Conservation (phyloP, 2,329 filamentous ascomycete species). For the Lachnum nothofagi region DNA sequence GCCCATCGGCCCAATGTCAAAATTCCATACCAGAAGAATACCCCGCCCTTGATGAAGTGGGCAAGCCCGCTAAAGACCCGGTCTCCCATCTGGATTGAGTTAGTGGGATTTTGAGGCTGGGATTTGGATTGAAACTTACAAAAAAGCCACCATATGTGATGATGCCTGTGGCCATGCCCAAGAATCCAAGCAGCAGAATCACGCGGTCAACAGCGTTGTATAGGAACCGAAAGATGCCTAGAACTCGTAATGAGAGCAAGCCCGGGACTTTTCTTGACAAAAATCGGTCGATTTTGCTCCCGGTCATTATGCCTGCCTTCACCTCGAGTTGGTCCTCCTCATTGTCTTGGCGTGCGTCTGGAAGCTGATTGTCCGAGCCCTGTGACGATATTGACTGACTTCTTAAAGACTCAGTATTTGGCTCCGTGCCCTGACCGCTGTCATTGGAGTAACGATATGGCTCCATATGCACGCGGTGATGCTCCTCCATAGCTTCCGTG, state of each 20-base stretch:
- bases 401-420: slow-evolving; percentile 60
- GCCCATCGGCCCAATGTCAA: slow-evolving; percentile 85
- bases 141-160: slow-evolving; percentile 79
- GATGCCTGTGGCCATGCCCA: slow-evolving; percentile 65
- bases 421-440: slow-evolving; percentile 68
- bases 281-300: slow-evolving; percentile 44
- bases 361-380: slow-evolving; percentile 37
- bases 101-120: background rate
- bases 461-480: slow-evolving; percentile 41
- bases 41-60: slow-evolving; percentile 88
- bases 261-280: slow-evolving; percentile 50
- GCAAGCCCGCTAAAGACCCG: slow-evolving; percentile 76
- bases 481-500: slow-evolving; percentile 48
- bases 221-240: slow-evolving; percentile 52
- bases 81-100: slow-evolving; percentile 52
- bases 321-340: slow-evolving; percentile 47
- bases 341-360: slow-evolving; percentile 3
- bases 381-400: slow-evolving; percentile 60
- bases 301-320: slow-evolving; percentile 38
- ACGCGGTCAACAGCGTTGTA: slow-evolving; percentile 70
- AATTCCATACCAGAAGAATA: slow-evolving; percentile 91
- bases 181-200: slow-evolving; percentile 72
- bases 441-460: slow-evolving; percentile 61
- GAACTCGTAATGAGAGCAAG: slow-evolving; percentile 51
- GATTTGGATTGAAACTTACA: slow-evolving; percentile 48